Percentiles rank a stretch among this genome's conserved stretches.
phyloP scores from a whole-genome alignment of 257 asterid genomes.

The Nicotiana undulata region DNA sequence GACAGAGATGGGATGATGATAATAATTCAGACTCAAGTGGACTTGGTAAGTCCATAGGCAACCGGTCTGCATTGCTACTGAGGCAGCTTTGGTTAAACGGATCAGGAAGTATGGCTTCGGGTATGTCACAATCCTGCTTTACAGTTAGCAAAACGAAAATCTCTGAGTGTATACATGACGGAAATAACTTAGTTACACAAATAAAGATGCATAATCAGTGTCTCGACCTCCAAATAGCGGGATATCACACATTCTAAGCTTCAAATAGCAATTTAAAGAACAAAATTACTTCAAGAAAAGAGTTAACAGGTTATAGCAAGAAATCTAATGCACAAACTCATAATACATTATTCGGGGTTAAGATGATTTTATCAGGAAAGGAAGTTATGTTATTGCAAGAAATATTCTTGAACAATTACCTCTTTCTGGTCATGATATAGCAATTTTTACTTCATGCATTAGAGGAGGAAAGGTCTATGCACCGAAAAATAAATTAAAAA shows the following conservation, averaged over 20 bases:
- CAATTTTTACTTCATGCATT: not conserved
- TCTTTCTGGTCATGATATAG: not conserved
- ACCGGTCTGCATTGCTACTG: conserved; percentile 17
- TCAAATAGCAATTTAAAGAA: not conserved
- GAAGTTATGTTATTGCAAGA: not conserved
- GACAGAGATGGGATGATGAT: conserved; percentile 50
- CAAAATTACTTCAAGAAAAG: not conserved
- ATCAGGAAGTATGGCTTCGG: conserved; percentile 71
- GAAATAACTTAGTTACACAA: not conserved
- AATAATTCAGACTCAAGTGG: conserved; percentile 25
- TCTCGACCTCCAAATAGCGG: not conserved
- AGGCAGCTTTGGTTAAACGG: conserved; percentile 39
- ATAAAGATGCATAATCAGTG: not conserved
- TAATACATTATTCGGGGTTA: not conserved
- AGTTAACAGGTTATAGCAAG: not conserved
- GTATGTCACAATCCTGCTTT: conserved; percentile 51
- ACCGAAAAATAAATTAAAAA: not conserved
- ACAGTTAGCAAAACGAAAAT: conserved; percentile 12
- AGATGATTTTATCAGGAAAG: not conserved
- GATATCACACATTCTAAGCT: not conserved
- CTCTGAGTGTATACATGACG: conserved; percentile 7
- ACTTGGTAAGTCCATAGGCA: conserved; percentile 22
- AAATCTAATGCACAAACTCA: not conserved
- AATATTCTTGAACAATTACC: not conserved
- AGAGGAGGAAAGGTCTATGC: not conserved